phyloP scores from a whole-genome alignment of 371 early-diverging fungal genomes.

The Entomophthora muscae region DNA sequence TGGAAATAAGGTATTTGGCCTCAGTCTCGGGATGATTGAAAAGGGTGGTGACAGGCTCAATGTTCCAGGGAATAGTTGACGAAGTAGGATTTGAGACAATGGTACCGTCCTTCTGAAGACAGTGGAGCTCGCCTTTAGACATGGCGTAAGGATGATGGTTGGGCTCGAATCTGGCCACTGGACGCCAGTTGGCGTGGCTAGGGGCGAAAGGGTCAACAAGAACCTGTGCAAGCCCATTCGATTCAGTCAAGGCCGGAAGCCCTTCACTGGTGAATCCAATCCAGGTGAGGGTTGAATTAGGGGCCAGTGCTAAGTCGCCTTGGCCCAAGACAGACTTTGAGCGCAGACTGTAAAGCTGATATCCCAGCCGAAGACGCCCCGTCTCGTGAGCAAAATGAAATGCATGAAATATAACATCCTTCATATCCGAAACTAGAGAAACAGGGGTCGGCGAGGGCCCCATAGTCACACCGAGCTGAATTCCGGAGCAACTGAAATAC shows the following conservation, averaged over 20 bases:
- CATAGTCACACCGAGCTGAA: background rate
- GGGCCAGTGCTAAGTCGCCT: background rate
- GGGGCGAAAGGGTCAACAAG: background rate
- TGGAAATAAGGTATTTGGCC: background rate
- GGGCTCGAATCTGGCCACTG: background rate
- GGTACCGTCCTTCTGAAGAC: background rate
- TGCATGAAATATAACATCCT: background rate
- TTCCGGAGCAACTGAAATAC: conserved; percentile 2
- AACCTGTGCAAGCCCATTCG: background rate
- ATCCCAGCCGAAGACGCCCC: background rate
- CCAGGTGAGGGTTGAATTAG: background rate
- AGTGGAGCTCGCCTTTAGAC: background rate
- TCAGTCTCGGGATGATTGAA: background rate
- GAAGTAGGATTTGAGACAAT: background rate
- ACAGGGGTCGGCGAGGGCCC: background rate
- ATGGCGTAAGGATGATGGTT: background rate
- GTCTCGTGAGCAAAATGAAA: background rate
- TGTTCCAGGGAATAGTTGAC: background rate
- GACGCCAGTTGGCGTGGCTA: background rate
- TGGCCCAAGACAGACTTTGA: background rate
- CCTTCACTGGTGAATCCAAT: background rate
- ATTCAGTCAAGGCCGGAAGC: background rate
- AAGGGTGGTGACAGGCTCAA: background rate
- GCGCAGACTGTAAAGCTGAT: background rate
- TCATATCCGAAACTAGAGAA: background rate